Percentiles rank a stretch among this genome's conserved stretches.
Evolutionary conservation across 768 basidiomycete genomes (phyloP).

Genomic region (Boletus rubescentipes): DNA sequence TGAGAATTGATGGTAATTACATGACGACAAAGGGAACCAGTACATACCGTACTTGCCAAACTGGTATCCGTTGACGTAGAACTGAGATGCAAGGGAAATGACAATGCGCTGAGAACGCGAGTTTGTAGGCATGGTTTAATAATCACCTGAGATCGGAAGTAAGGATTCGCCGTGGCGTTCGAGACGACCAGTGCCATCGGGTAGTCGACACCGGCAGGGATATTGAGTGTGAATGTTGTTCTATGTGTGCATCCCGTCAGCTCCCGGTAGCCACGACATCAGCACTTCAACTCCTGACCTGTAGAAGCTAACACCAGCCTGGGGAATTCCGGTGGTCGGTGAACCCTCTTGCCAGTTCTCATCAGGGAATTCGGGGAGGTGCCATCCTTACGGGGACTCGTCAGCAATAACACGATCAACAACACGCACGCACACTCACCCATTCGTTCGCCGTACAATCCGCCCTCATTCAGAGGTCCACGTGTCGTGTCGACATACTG

Average conservation of each 20-base stretch:
- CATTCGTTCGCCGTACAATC: slow-evolving; percentile 54
- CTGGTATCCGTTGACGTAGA: slow-evolving; percentile 29
- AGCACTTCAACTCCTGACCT: slow-evolving; percentile 29
- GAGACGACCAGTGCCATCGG: slow-evolving; percentile 45
- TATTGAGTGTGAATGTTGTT: slow-evolving; percentile 40
- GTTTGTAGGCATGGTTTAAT: background rate
- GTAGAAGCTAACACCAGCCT: slow-evolving; percentile 49
- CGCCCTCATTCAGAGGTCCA: slow-evolving; percentile 61
- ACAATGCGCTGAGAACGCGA: background rate
- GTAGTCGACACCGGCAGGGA: slow-evolving; percentile 48
- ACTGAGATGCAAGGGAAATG: slow-evolving; percentile 4
- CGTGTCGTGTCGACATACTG: slow-evolving; percentile 49
- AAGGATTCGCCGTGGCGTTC: slow-evolving; percentile 44
- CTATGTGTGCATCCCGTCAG: slow-evolving; percentile 10
- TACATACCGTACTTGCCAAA: slow-evolving; percentile 28
- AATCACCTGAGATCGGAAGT: slow-evolving; percentile 37
- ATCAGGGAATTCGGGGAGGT: slow-evolving; percentile 57
- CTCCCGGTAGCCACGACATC: background rate
- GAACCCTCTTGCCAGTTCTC: slow-evolving; percentile 42
- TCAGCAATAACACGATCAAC: slow-evolving; percentile 1
- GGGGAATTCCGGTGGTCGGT: slow-evolving; percentile 41
- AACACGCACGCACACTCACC: slow-evolving; percentile 14
- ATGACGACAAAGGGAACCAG: no score
- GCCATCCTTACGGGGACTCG: slow-evolving; percentile 39
- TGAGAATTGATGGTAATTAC: background rate